Base-by-base conservation (phyloP, 352 stramenopile species). In the Saprolegnia parasitica region DNA sequence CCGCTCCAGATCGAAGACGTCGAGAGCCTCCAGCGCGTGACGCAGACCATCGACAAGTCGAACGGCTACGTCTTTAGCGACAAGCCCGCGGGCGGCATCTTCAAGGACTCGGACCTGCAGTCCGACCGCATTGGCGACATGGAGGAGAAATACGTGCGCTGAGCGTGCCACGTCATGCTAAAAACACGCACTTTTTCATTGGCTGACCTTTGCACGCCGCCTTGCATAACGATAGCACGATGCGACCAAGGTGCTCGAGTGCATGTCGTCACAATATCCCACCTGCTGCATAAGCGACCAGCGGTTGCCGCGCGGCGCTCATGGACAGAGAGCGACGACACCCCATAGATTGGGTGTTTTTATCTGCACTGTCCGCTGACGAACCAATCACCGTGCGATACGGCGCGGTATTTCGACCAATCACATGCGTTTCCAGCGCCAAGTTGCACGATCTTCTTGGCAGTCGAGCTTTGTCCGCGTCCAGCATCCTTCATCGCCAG, bases 1-100 rank as follows among this genome's bases (percentile, higher is more conserved):
- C 84, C 82, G 32, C 60, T 95, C 52, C 84, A 95, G 71, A 95
- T 95, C 61, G 77, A 95, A 42, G 85, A 93, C 74, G 73, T 78
- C 5, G 74, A 79, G 5, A 87, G 76, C 37, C 73, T 95, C 16
- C 76, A 90, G 65, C 82, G 81, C 8, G 65, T 91, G 29, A 75
- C 89, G n/a, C 77, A 80, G 24, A 81, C 78, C 5, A 89, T 95
- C 54, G 86, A 95, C 74, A 95, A 95, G 72, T 77, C 82, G 32
- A 95, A 89, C 49, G 86, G 86, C 29, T 95, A 83, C 67, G 85
- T 95, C 37, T 95, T 91, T 42, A 35, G 39, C 23, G 58, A 42
- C 37, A 56, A 54, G 42, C 10, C 58, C n/a, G 45, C 58, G 24
- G 23, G 42, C 4, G 32, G 18, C 4, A 55, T 67, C 24, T 3